phyloP scores from a whole-genome alignment of 768 basidiomycete genomes.

The Russula lepida region DNA sequence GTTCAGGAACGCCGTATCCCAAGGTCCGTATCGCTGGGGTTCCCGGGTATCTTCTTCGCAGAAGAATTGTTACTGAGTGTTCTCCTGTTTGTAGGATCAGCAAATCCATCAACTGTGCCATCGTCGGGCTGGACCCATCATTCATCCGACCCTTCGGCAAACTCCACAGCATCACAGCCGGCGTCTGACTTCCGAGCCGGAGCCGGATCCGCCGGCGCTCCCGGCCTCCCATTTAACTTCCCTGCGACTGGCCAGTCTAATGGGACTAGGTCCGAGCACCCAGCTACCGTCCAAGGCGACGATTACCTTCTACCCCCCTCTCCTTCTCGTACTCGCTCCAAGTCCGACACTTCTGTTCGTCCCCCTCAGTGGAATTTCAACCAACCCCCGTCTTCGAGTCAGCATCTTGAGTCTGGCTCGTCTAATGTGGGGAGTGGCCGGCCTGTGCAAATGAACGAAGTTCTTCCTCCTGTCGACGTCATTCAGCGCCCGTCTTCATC shows the following conservation, averaged over 20 bases:
- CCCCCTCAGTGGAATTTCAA: slow-evolving; percentile 18
- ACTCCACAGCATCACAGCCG: slow-evolving; percentile 16
- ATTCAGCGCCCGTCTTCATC: slow-evolving; percentile 16
- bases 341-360: slow-evolving; percentile 20
- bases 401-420: background rate
- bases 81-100: slow-evolving; percentile 18
- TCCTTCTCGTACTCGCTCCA: slow-evolving; percentile 19
- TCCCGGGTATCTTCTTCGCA: slow-evolving; percentile 1
- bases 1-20: slow-evolving; percentile 46
- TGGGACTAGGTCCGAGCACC: slow-evolving; percentile 2
- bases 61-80: slow-evolving; percentile 3
- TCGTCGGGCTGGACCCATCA: slow-evolving; percentile 17
- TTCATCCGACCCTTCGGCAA: slow-evolving; percentile 23
- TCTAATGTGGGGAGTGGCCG: background rate
- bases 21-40: slow-evolving; percentile 36
- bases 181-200: slow-evolving; percentile 7
- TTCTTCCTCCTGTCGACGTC: slow-evolving; percentile 12
- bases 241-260: slow-evolving; percentile 2
- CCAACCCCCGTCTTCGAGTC: slow-evolving; percentile 2
- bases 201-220: slow-evolving; percentile 12
- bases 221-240: slow-evolving; percentile 19
- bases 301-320: slow-evolving; percentile 20
- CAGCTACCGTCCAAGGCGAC: slow-evolving; percentile 9
- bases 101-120: slow-evolving; percentile 20
- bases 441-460: slow-evolving; percentile 16